Evolutionary conservation across 345 rosid genomes (phyloP).

Genomic region (Lumnitzera racemosa): DNA sequence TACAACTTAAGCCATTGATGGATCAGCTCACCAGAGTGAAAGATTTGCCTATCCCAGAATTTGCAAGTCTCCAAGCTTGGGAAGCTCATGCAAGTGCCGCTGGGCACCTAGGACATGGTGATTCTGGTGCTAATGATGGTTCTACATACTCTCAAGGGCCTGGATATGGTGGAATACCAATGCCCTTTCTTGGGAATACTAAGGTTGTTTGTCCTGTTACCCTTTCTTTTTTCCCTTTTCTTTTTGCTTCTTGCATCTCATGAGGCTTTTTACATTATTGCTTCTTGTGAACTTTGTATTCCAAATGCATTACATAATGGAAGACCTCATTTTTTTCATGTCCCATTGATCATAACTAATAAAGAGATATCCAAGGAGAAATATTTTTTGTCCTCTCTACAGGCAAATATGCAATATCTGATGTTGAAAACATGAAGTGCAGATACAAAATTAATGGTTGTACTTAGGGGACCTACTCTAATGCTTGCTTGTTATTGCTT

Average conservation of each 20-base stretch:
- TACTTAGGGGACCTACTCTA: no score
- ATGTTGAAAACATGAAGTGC: no score
- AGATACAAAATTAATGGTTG: no score
- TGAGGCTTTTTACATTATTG: constrained; percentile 3
- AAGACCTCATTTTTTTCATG: no score
- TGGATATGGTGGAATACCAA: constrained; percentile 67
- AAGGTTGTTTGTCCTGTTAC: constrained; percentile 35
- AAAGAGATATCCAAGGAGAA: constrained; percentile 1
- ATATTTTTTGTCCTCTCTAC: neutral
- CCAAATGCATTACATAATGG: neutral
- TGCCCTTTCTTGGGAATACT: constrained; percentile 88
- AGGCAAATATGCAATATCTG: neutral
- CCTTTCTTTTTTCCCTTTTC: constrained; percentile 1
- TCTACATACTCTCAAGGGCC: constrained; percentile 48
- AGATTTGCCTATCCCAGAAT: constrained; percentile 73
- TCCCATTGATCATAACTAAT: neutral
- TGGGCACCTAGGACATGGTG: constrained; percentile 53
- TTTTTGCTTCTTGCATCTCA: constrained; percentile 7
- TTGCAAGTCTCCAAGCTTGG: constrained; percentile 77
- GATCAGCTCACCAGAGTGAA: constrained; percentile 77
- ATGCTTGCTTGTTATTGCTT: no score
- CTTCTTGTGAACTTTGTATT: neutral
- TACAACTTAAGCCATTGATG: constrained; percentile 58
- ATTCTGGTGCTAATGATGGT: constrained; percentile 60
- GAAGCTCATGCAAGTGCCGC: constrained; percentile 77